Conservation (phyloP, 371 early-diverging fungal species). For the Mucor circinelloides region DNA sequence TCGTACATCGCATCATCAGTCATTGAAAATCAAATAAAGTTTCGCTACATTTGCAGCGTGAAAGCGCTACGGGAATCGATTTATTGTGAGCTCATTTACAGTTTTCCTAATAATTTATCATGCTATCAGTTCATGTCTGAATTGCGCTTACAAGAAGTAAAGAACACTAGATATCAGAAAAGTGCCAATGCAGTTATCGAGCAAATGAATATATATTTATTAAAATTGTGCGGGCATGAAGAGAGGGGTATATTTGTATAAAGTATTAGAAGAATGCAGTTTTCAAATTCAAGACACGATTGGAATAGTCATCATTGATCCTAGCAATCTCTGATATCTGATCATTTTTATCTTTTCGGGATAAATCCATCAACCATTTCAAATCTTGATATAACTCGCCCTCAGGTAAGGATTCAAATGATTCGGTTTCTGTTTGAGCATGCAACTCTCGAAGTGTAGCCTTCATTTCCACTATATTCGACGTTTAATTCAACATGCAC, state of each 20-base stretch:
- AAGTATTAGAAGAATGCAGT: constrained; percentile 1
- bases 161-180: too few species aligned
- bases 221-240: background rate
- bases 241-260: background rate
- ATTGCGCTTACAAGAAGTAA: too few species aligned
- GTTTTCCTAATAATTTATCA: too few species aligned
- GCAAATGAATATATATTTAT: too few species aligned
- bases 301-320: constrained; percentile 4
- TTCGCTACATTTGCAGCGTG: too few species aligned
- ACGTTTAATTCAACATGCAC: background rate
- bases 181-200: too few species aligned
- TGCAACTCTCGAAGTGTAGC: background rate
- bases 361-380: constrained; percentile 1
- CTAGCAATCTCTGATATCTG: constrained; percentile 3
- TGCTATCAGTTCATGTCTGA: too few species aligned
- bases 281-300: background rate
- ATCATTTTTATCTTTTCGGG: background rate
- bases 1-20: too few species aligned
- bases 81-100: too few species aligned
- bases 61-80: too few species aligned
- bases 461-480: constrained; percentile 4
- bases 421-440: background rate
- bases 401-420: background rate
- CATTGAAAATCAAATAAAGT: too few species aligned
- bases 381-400: background rate